Evolutionary conservation across 2,329 filamentous ascomycete species (phyloP), one percentile per base, ranked within the genome.

Genomic region (Nakataea oryzae): DNA sequence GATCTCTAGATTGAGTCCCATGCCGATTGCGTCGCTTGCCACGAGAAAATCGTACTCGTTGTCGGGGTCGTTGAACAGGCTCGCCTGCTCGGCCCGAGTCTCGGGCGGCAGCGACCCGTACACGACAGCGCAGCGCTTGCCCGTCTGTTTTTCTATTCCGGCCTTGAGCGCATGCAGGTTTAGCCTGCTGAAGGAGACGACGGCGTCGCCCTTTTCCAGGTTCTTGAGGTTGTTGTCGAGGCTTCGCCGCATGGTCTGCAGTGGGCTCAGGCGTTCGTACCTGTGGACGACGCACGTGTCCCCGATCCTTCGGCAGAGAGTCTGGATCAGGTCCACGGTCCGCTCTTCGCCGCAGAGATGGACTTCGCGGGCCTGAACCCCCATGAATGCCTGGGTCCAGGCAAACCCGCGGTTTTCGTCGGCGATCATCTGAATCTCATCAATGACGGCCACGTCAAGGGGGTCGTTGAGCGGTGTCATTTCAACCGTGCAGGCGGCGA

Each of bases 341-440:
- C 96, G 83, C 65, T 90, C 86, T 74, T 99, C 95, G 64, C 95
- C 95, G 72, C 95, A 99, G 0, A 99, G 81, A 74, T 99, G 95
- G 7, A 99, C 79, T 71, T 99, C 95, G 68, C 87, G 88, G 5
- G 91, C 95, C 74, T 89, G 87, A 1, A 96, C 81, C 47, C 95
- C 95, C 6, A 99, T 79, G 17, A 97, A 79, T 2, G 95, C 95
- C 68, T 92, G 86, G 1, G 93, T 96, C 95, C 95, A 99, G 2
- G 92, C 93, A 87, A 89, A 96, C 1, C 96, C 95, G 67, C 95
- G 87, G 0, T 91, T 85, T 0, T 73, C 65, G 69, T 92, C 87
- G 21, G 85, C 87, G 67, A 99, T 91, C 95, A 99, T 97, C 74
- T 99, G 95, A 63, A 99, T 97, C 76, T 99, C 95, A 71, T 99